Evolutionary conservation across 345 rosid genomes (phyloP).

Genomic region (Arabidopsis suecica): DNA sequence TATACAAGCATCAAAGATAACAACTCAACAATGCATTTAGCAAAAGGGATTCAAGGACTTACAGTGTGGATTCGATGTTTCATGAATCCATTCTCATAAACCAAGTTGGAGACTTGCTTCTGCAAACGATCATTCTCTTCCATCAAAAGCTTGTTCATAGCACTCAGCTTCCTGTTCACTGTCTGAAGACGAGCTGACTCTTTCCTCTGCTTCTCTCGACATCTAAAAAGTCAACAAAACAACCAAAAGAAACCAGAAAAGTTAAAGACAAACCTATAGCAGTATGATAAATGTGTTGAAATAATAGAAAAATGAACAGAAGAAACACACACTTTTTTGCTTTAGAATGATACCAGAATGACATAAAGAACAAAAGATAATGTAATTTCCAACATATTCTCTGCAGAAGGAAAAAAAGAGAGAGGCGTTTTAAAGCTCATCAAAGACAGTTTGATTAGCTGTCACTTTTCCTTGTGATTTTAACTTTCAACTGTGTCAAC

Average conservation of each 20-base stretch:
- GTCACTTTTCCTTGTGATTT: constrained; percentile 30
- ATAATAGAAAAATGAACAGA: constrained; percentile 25
- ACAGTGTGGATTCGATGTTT: constrained; percentile 60
- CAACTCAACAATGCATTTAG: neutral
- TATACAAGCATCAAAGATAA: constrained; percentile 7
- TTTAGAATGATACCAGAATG: constrained; percentile 35
- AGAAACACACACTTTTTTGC: constrained; percentile 37
- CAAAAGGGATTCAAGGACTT: neutral
- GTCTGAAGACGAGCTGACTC: constrained; percentile 98
- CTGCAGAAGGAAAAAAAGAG: constrained; percentile 1
- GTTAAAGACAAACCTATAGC: constrained; percentile 29
- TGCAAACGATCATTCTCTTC: constrained; percentile 98
- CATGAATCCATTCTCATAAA: constrained; percentile 91
- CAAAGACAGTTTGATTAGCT: constrained; percentile 43
- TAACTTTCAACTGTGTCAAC: constrained; percentile 34
- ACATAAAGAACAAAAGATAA: constrained; percentile 44
- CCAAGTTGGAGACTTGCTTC: constrained; percentile 97
- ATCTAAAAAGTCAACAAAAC: constrained; percentile 52
- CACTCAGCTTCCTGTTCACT: constrained; percentile 84
- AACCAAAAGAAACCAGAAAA: constrained; percentile 1
- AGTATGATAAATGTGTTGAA: constrained; percentile 32
- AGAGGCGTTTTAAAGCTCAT: constrained; percentile 36
- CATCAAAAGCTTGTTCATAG: constrained; percentile 97
- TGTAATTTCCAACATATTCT: constrained; percentile 46
- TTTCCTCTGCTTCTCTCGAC: constrained; percentile 98